Conservation (phyloP, 208 protist species). For the Crithidia sp. region DNA sequence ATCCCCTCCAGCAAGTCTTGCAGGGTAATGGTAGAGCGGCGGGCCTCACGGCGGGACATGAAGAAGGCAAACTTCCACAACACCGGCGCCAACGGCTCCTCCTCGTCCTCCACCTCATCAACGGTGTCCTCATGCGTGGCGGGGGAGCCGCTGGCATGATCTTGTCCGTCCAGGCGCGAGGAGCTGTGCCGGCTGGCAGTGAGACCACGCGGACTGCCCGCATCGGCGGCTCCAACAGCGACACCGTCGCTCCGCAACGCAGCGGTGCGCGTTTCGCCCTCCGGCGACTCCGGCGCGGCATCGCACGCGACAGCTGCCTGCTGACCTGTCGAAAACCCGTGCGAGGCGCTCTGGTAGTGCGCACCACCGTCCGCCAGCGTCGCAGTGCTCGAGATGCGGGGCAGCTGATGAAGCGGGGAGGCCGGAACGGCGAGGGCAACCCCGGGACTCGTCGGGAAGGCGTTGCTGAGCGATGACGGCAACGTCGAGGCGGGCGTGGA, state of each 20-base stretch:
- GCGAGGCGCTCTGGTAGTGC: not conserved
- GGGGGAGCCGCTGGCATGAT: constrained; percentile 1
- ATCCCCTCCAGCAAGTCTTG: constrained; percentile 64
- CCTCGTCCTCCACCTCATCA: constrained; percentile 30
- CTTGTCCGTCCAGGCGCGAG: not conserved
- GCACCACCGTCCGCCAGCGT: constrained; percentile 8
- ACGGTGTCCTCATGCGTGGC: constrained; percentile 18
- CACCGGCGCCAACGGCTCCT: constrained; percentile 47
- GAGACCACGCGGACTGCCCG: no score
- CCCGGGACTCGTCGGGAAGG: constrained; percentile 14
- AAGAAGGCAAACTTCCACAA: constrained; percentile 92
- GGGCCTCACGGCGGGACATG: constrained; percentile 76
- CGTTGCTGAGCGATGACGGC: constrained; percentile 32
- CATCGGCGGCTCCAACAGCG: no score
- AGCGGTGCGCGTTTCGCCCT: no score
- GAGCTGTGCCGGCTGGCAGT: no score
- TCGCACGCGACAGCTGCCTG: no score
- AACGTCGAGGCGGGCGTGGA: constrained; percentile 8
- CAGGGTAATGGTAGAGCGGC: constrained; percentile 44
- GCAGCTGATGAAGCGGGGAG: constrained; percentile 32
- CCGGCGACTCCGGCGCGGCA: no score
- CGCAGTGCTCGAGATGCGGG: constrained; percentile 24
- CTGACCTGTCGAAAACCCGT: not conserved
- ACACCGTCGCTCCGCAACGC: no score
- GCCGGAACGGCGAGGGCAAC: constrained; percentile 19